Evolutionary conservation across 2,329 filamentous ascomycete genomes (phyloP).

Genomic region (Trichophyton benhamiae): DNA sequence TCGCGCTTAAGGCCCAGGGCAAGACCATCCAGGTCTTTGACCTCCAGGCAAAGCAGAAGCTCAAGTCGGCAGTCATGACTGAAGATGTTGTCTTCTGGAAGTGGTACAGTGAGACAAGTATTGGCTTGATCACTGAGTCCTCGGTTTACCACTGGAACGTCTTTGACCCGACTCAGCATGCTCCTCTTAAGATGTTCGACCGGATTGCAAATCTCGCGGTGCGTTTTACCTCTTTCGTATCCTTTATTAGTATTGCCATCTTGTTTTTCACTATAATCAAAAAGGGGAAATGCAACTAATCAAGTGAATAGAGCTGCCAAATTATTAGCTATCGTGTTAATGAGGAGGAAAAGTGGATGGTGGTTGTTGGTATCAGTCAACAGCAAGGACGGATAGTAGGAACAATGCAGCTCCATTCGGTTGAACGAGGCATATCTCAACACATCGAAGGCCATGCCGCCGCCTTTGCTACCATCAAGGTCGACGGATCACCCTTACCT

Average conservation of each 20-base stretch:
- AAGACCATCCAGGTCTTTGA: conserved; percentile 97
- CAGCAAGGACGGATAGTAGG: conserved; percentile 88
- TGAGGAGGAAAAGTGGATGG: conserved; percentile 95
- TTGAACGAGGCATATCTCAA: conserved; percentile 91
- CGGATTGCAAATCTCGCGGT: conserved; percentile 81
- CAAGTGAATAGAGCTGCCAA: conserved; percentile 60
- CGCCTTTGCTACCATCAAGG: conserved; percentile 75
- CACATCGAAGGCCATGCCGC: conserved; percentile 95
- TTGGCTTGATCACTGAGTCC: conserved; percentile 82
- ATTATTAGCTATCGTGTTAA: conserved; percentile 99
- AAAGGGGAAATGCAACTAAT: neutral
- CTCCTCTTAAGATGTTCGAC: conserved; percentile 85
- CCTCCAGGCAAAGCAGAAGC: conserved; percentile 79
- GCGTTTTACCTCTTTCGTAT: conserved; percentile 31
- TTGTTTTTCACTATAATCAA: neutral
- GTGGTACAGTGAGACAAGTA: conserved; percentile 82
- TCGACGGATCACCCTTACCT: conserved; percentile 79
- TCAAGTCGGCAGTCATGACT: conserved; percentile 92
- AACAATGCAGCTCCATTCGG: conserved; percentile 94
- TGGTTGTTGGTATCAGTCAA: conserved; percentile 88
- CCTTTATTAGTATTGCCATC: neutral
- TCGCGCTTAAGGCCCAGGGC: conserved; percentile 87
- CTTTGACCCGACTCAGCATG: conserved; percentile 66
- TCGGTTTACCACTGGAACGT: conserved; percentile 98
- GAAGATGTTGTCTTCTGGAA: conserved; percentile 99